Evolutionary conservation across 352 stramenopile genomes (phyloP), one percentile per base, ranked within the genome.

Genomic region (Phytophthora aleatoria): DNA sequence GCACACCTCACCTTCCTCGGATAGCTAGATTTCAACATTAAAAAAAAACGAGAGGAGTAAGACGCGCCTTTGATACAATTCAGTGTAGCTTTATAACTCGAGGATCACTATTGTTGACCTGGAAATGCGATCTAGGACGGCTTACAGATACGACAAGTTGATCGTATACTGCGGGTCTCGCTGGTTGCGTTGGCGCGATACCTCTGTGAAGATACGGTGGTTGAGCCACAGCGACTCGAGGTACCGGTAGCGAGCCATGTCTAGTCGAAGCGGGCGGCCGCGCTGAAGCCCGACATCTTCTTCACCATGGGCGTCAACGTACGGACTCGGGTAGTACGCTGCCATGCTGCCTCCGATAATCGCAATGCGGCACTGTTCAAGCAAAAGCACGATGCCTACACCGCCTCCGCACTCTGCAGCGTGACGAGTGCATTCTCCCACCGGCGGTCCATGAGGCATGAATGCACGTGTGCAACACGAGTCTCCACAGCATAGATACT

Each of bases 121-220:
- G 28, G 52, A 27, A 53, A 50, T 50, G 51, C 20, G 33, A 58
- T 52, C 38, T 47, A 59, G 24, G n/a, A 15, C 10, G 16, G 20
- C 54, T 64, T 92, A 96, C 49, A 96, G 70, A 69, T 92, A 91
- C 58, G 88, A 95, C 26, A 94, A 64, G 45, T 93, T 93, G 62
- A 96, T 89, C 35, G 88, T 89, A 68, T 90, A 93, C 69, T 96
- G 88, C 43, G 85, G 85, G 24, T 96, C 88, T 56, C 83, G 83
- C 68, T 93, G 85, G 60, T 96, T 96, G 60, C 88, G 88, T 61
- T 91, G 86, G 28, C 88, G 83, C 31, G 88, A 95, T 20, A 96
- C 87, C 61, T 96, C 87, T 1, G 79, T 77, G 50, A 95, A 94
- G 57, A 96, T 88, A 13, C 83, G 83, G 45, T 96, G 85, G 53